These are phyloP conservation scores for Silene coronaria DNA, from an alignment of 179 eudicot species.

Conservation along the genomic window DNA sequence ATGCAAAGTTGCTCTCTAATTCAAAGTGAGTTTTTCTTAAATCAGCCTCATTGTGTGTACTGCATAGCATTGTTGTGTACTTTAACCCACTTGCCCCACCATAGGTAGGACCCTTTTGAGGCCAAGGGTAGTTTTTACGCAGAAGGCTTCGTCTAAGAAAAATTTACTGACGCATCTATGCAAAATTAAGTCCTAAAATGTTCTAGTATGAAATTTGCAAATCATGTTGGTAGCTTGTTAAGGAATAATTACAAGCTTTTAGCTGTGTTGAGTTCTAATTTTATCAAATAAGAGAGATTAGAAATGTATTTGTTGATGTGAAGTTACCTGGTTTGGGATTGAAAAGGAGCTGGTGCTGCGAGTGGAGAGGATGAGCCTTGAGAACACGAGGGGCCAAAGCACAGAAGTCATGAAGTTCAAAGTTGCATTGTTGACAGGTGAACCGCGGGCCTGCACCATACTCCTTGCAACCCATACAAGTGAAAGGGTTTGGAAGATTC, in stretches of 20 bases:
- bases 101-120: not conserved
- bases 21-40: not conserved
- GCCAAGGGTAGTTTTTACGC: not conserved
- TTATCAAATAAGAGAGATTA: not conserved
- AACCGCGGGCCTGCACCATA: conserved; percentile 71
- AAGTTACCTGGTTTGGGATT: conserved; percentile 40
- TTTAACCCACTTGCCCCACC: not conserved
- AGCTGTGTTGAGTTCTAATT: not conserved
- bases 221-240: not conserved
- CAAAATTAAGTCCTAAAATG: not conserved
- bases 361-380: conserved; percentile 67
- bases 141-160: not conserved
- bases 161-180: not conserved
- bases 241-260: not conserved
- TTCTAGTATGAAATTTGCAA: not conserved
- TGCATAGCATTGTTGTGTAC: not conserved
- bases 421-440: conserved; percentile 65
- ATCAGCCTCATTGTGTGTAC: not conserved
- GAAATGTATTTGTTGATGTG: not conserved
- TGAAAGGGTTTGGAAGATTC: conserved; percentile 39
- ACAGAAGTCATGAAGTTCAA: conserved; percentile 85
- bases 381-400: conserved; percentile 68
- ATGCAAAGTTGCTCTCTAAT: not conserved
- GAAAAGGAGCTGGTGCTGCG: conserved; percentile 70
- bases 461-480: conserved; percentile 79